Base-by-base conservation (phyloP, 371 early-diverging fungal genomes). In the Apophysomyces trapeziformis region DNA sequence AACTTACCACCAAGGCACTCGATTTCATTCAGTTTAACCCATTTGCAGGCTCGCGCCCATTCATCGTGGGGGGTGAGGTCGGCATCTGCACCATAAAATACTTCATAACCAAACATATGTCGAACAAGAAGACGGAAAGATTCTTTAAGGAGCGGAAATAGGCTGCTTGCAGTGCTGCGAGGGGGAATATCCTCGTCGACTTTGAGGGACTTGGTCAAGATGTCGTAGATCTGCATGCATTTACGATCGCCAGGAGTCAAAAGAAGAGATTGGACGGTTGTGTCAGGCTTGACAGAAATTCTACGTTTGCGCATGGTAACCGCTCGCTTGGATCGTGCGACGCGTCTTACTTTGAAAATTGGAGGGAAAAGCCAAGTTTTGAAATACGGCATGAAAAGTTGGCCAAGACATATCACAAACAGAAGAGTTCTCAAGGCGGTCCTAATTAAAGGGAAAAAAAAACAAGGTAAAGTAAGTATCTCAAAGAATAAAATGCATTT, bases 21-120 rank as follows among this genome's bases (percentile, higher is more conserved):
- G 11, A 67, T 63, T 63, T 82, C 82, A 68, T 75, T 77, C 36
- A 82, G 58, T 43, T 78, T 75, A 58, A 82, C 68, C 82, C 82
- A 82, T 14, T 64, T 68, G 32, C 68, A 75, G 1, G 69, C 77
- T 36, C 66, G 73, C n/a, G 50, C 65, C 77, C 72, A 77, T 61
- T 77, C 76, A 38, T 77, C 70, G 58, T 75, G 69, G 14, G 54
- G 54, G n/a, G 37, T 64, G 9, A 64, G 57, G 60, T 21, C 66
- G 13, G 58, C 39, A 11, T 72, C 68, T 43, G 65, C 63, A 16
- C 60, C 67, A 35, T 72, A 75, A 9, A 72, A 57, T 14, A 82
- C 67, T 8, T 82, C 79, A 16, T 77, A 76, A 16, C 78, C 79
- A 18, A 79, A 63, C 0, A 46, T 38, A 62, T 77, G 82, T 12